Conservation (phyloP, 441 rosid genomes). For the Cnidoscolus chayamansa region DNA sequence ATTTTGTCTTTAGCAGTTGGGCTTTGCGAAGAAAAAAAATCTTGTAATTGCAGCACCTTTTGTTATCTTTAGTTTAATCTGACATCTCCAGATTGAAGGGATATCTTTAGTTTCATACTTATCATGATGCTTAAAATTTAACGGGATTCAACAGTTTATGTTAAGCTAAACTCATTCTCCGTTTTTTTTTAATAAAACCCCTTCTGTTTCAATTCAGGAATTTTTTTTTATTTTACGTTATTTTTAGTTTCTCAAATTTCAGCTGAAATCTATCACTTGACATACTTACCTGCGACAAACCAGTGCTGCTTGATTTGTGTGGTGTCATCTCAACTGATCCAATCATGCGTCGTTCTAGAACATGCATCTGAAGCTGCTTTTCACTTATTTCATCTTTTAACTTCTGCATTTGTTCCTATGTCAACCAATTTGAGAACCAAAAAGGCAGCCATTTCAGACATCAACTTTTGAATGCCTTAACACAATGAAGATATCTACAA, state of each 20-base stretch:
- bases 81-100: not conserved
- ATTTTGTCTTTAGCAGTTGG: not conserved
- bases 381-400: slow-evolving; percentile 76
- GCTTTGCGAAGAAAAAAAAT: not conserved
- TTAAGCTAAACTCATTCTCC: not conserved
- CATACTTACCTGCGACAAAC: slow-evolving; percentile 63
- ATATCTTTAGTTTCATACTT: not conserved
- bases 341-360: slow-evolving; percentile 75
- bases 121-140: not conserved
- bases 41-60: not conserved
- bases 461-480: slow-evolving; percentile 8
- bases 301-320: slow-evolving; percentile 42
- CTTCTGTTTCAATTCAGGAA: not conserved
- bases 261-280: slow-evolving; percentile 2
- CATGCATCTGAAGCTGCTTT: slow-evolving; percentile 70
- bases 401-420: slow-evolving; percentile 68
- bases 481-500: slow-evolving; percentile 15
- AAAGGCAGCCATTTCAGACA: slow-evolving; percentile 18
- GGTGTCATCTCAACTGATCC: slow-evolving; percentile 57
- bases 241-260: slow-evolving; percentile 5
- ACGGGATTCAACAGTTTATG: slow-evolving; percentile 4
- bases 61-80: not conserved
- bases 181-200: not conserved
- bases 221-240: not conserved
- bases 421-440: slow-evolving; percentile 28